Evolutionary conservation across 345 rosid genomes (phyloP).

Genomic region (Rhodamnia rubescens): DNA sequence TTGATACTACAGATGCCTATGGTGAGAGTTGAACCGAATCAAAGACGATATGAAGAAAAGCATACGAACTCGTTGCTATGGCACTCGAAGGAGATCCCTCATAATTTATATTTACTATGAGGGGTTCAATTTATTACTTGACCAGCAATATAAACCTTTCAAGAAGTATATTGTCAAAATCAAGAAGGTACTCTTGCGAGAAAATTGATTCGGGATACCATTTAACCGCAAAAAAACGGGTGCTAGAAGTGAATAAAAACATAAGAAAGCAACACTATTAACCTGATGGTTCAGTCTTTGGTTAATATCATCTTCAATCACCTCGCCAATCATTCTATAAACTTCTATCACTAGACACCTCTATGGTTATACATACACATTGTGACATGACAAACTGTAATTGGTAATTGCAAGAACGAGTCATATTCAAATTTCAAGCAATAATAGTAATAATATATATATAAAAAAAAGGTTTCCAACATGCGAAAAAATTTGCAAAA

Average conservation of each 20-base stretch:
- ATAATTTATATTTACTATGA: background rate
- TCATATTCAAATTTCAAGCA: background rate
- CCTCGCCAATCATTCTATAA: background rate
- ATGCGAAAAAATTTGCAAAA: background rate
- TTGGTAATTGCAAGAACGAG: background rate
- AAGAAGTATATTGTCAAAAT: background rate
- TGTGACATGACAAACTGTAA: background rate
- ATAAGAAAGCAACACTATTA: background rate
- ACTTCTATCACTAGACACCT: background rate
- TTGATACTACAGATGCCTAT: background rate
- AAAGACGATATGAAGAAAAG: background rate
- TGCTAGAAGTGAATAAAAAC: background rate
- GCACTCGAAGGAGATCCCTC: background rate
- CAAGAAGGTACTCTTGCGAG: background rate
- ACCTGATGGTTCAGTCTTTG: background rate
- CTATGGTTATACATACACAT: no score
- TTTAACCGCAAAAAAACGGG: background rate
- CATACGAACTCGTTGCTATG: background rate
- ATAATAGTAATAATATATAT: no score
- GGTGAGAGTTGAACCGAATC: background rate
- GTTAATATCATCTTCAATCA: background rate
- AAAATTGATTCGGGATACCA: background rate
- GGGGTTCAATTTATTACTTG: background rate
- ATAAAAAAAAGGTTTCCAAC: background rate
- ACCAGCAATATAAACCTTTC: background rate